A percentile compares a stretch with the other conserved stretches of the same genome.
Conservation (phyloP, 495 filamentous ascomycete genomes). For the Aspergillus haitiensis region DNA sequence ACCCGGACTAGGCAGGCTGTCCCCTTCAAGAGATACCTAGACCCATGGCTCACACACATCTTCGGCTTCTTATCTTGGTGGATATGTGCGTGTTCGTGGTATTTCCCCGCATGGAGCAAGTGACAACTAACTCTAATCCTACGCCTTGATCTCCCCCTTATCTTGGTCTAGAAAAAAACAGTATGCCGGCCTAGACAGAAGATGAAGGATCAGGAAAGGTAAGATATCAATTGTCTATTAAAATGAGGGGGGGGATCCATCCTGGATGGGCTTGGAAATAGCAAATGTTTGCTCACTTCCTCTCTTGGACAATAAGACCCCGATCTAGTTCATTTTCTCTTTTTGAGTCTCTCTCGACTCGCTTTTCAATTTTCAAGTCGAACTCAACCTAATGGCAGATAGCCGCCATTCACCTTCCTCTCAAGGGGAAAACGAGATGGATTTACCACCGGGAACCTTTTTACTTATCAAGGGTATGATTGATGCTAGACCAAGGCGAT, state of each 20-base stretch:
- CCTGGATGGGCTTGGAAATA: background rate
- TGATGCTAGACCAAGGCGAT: background rate
- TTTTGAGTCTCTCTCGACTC: background rate
- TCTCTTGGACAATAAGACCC: too few species aligned
- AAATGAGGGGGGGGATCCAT: background rate
- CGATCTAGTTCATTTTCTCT: background rate
- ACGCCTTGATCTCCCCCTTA: background rate
- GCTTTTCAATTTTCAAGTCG: background rate
- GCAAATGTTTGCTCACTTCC: background rate
- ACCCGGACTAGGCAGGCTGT: slow-evolving; percentile 17
- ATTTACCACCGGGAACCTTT: slow-evolving; percentile 35
- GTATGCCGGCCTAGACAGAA: background rate
- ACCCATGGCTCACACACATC: too few species aligned
- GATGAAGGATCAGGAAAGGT: background rate
- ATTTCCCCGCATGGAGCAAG: background rate
- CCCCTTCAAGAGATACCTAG: background rate
- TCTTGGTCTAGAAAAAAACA: background rate
- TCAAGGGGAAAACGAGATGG: slow-evolving; percentile 1
- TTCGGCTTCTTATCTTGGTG: slow-evolving; percentile 12
- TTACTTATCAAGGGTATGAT: slow-evolving; percentile 31
- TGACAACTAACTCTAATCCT: background rate
- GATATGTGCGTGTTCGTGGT: background rate
- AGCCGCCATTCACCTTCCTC: background rate
- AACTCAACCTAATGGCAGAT: slow-evolving; percentile 22
- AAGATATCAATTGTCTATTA: background rate